A percentile compares a stretch with the other conserved stretches of the same genome.
phyloP scores from a whole-genome alignment of 2,329 filamentous ascomycete genomes.

The Metarhizium album region DNA sequence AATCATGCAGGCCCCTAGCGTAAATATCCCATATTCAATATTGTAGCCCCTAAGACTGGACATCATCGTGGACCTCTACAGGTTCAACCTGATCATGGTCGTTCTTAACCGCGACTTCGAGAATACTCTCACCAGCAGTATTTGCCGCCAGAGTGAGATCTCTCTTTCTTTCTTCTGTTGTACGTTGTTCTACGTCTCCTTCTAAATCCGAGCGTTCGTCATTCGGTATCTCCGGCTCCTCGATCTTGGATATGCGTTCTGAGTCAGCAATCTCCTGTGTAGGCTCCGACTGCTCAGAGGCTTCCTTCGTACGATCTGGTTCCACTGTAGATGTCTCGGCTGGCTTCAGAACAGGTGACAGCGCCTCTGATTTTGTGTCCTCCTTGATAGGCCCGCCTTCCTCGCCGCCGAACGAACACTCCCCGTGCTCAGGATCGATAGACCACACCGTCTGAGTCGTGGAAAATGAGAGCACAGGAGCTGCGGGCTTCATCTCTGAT shows the following conservation, averaged over 20 bases:
- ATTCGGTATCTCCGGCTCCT: neutral
- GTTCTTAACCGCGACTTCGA: slow-evolving; percentile 27
- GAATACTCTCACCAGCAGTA: slow-evolving; percentile 32
- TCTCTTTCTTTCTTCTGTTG: slow-evolving; percentile 6
- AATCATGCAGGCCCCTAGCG: neutral
- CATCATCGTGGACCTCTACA: slow-evolving; percentile 23
- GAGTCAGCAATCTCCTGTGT: neutral
- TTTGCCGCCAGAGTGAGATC: slow-evolving; percentile 30
- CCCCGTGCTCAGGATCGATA: slow-evolving; percentile 39
- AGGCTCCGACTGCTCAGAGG: slow-evolving; percentile 1
- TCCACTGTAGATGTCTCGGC: neutral
- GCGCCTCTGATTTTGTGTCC: slow-evolving; percentile 6
- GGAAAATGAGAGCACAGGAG: slow-evolving; percentile 35
- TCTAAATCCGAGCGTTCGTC: slow-evolving; percentile 4
- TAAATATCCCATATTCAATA: slow-evolving; percentile 1
- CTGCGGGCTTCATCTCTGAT: slow-evolving; percentile 14
- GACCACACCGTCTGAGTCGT: slow-evolving; percentile 38
- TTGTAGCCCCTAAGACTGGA: slow-evolving; percentile 15
- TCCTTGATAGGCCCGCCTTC: slow-evolving; percentile 7
- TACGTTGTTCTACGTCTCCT: neutral
- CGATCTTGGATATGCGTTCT: neutral
- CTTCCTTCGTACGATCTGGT: neutral
- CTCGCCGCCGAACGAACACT: slow-evolving; percentile 20
- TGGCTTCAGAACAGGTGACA: neutral
- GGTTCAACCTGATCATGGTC: slow-evolving; percentile 24